A percentile compares a stretch with the other conserved stretches of the same genome.
Evolutionary conservation across 441 rosid genomes (phyloP).

Genomic region (Pelargonium cotyledonis): DNA sequence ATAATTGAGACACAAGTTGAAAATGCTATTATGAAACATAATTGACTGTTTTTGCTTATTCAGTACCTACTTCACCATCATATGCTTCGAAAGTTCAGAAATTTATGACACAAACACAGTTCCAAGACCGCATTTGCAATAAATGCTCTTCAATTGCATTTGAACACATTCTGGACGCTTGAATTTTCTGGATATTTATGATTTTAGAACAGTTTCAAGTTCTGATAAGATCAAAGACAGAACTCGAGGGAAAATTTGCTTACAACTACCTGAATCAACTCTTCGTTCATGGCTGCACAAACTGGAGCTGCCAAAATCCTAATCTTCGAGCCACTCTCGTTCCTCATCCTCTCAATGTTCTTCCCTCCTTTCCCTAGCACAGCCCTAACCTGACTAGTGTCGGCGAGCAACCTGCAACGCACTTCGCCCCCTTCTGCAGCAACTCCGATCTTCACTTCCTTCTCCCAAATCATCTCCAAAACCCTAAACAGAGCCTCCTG

Average conservation of each 20-base stretch:
- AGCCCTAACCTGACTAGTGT: conserved; percentile 42
- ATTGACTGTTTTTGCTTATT: too few species aligned
- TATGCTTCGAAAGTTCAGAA: neutral
- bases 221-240: too few species aligned
- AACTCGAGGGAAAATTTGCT: too few species aligned
- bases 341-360: conserved; percentile 40
- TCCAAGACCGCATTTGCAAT: neutral
- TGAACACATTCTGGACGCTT: neutral
- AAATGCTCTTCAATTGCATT: neutral
- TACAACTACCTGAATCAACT: too few species aligned
- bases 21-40: too few species aligned
- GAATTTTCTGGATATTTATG: neutral
- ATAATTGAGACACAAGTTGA: neutral
- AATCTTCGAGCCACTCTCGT: conserved; percentile 43
- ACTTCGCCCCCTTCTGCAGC: conserved; percentile 24
- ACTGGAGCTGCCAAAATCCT: neutral
- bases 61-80: too few species aligned
- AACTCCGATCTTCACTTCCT: conserved; percentile 26
- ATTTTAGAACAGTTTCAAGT: neutral
- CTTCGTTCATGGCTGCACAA: too few species aligned
- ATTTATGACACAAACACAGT: neutral
- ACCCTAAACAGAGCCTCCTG: conserved; percentile 61
- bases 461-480: conserved; percentile 55
- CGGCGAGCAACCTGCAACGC: conserved; percentile 50
- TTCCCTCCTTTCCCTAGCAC: conserved; percentile 44